Base-by-base conservation (phyloP, 108 stramenopile genomes). In the Nannochloropsis granulata region DNA sequence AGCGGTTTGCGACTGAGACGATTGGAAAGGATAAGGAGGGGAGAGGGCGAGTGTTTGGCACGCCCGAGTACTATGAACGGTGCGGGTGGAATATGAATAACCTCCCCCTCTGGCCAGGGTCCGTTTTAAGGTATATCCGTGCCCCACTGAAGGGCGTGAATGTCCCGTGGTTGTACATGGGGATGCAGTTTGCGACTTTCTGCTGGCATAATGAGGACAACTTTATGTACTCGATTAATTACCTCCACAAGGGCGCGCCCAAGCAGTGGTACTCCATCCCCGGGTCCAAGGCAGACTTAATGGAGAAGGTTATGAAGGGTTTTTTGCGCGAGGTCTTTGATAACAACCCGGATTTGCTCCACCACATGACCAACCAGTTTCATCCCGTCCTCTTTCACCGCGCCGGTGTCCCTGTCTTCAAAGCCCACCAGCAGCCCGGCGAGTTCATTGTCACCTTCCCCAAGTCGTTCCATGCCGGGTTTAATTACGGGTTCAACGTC, bases 121-220 rank as follows among this genome's bases (percentile, higher is more conserved):
- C 93, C 82, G 93, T 97, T 13, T 92, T 99, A 44, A 90, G 93
- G 8, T 93, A 96, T 83, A 90, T 97, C 45, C 93, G 93, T 46
- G 95, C 96, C 24, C 94, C 94, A 23, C 92, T 98, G 46, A 96
- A 94, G 79, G 98, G 98, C 10, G 94, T 99, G 84, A 99, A 97
- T 84, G 95, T 96, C 43, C 98, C 98, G 19, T 92, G 92, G 93
- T 43, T 93, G 80, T 92, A 98, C 90, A 92, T 95, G 85, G 96
- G 98, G 12, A 92, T 94, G 83, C 87, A 96, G n/a, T 98, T 97
- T 84, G 92, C 94, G 13, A 96, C 96, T 23, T 88, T 87, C 87
- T 94, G 94, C 81, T 97, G 96, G 95, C 98, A 99, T 91, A 97
- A 95, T 84, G 98, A 99, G 87, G 98, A 99, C 92, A 97, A 99